Percentiles rank a stretch among this genome's conserved stretches.
Evolutionary conservation across 768 basidiomycete species (phyloP).

Genomic region (Tubosaeta sp.): DNA sequence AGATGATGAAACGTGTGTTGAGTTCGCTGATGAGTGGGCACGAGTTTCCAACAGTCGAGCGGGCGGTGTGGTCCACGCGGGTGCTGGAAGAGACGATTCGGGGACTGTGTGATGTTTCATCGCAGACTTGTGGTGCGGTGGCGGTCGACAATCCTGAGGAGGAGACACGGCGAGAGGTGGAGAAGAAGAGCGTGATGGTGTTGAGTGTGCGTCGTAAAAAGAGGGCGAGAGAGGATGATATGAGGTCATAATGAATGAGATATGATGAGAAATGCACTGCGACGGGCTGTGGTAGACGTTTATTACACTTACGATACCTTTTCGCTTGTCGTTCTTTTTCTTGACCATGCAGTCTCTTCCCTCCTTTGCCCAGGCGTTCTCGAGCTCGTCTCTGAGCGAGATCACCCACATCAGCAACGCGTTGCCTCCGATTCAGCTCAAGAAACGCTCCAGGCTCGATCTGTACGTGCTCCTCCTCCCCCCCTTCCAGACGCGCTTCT

Average conservation of each 20-base stretch:
- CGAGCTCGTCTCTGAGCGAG: constrained; percentile 48
- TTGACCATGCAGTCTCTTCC: constrained; percentile 58
- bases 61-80: constrained; percentile 65
- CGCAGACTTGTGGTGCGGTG: constrained; percentile 57
- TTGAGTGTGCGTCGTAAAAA: constrained; percentile 59
- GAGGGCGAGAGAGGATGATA: constrained; percentile 13
- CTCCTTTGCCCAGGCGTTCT: constrained; percentile 76
- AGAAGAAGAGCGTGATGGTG: constrained; percentile 43
- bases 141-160: constrained; percentile 45
- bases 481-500: constrained; percentile 12
- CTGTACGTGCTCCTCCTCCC: not conserved
- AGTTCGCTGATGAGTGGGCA: constrained; percentile 65
- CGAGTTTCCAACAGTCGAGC: constrained; percentile 70
- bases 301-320: not conserved
- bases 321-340: not conserved
- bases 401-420: constrained; percentile 50
- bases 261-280: constrained; percentile 1
- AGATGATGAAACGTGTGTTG: constrained; percentile 68
- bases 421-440: constrained; percentile 60
- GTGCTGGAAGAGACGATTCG: constrained; percentile 64
- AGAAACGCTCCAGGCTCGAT: constrained; percentile 37
- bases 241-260: not conserved
- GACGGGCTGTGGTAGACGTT: not conserved
- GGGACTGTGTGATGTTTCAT: constrained; percentile 55
- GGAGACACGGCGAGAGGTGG: constrained; percentile 20